phyloP scores from a whole-genome alignment of 768 basidiomycete species.

The Mycena latifolia region DNA sequence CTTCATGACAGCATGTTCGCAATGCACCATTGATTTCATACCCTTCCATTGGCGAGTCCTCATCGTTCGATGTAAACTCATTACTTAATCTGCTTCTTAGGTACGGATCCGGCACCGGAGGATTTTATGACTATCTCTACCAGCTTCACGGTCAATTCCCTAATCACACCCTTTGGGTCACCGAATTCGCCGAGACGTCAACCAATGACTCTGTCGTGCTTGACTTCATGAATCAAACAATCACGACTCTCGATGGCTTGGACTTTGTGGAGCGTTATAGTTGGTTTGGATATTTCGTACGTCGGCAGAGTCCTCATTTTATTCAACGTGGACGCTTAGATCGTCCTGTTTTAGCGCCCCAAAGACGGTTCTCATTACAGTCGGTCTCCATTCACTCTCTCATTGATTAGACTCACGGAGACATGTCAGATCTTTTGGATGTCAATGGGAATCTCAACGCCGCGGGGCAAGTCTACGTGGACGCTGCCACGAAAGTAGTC shows the following conservation, averaged over 20 bases:
- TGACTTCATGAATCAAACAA: slow-evolving; percentile 69
- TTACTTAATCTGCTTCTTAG: slow-evolving; percentile 45
- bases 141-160: slow-evolving; percentile 64
- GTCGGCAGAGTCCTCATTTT: slow-evolving; percentile 35
- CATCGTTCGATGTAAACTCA: slow-evolving; percentile 41
- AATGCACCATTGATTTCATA: slow-evolving; percentile 64
- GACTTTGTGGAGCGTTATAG: slow-evolving; percentile 73
- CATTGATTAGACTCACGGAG: slow-evolving; percentile 12
- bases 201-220: slow-evolving; percentile 59
- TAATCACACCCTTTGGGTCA: slow-evolving; percentile 70
- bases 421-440: slow-evolving; percentile 53
- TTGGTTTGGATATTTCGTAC: slow-evolving; percentile 70
- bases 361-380: slow-evolving; percentile 55
- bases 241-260: slow-evolving; percentile 65
- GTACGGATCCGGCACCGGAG: slow-evolving; percentile 69
- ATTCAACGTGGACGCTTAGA: no score
- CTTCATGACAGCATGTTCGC: slow-evolving; percentile 65
- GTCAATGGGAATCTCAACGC: slow-evolving; percentile 59
- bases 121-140: slow-evolving; percentile 67
- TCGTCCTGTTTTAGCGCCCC: slow-evolving; percentile 51
- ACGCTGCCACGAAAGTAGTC: slow-evolving; percentile 53
- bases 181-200: slow-evolving; percentile 72
- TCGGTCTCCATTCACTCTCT: slow-evolving; percentile 40
- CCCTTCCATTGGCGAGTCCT: slow-evolving; percentile 59
- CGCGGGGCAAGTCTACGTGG: slow-evolving; percentile 60